Conservation (phyloP, 805 yeast genomes). For the Zygotorulaspora chibaensis region DNA sequence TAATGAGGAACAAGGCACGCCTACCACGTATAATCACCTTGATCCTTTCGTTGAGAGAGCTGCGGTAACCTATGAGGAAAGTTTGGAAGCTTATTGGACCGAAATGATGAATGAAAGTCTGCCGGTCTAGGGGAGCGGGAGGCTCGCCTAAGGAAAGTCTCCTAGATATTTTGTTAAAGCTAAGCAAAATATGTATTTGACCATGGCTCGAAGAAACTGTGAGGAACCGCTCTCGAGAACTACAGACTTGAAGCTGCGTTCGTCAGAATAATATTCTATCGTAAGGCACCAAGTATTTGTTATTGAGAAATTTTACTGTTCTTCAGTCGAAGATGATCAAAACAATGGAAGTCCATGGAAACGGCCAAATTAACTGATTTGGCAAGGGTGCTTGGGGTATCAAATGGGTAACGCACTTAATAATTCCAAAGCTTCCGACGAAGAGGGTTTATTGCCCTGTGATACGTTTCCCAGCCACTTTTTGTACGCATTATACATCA, state of each 20-base stretch:
- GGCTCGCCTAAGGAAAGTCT: too few relatives aligned
- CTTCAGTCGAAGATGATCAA: neutral
- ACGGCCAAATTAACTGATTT: too few relatives aligned
- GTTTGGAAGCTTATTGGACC: slow-evolving; percentile 1
- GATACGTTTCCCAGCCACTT: neutral
- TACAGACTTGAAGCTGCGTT: too few relatives aligned
- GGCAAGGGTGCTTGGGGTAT: neutral
- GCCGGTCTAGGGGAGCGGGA: neutral
- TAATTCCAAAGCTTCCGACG: neutral
- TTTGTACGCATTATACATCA: neutral
- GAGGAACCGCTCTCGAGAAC: too few relatives aligned
- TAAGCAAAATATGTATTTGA: too few relatives aligned
- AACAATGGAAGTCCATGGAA: too few relatives aligned
- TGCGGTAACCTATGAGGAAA: slow-evolving; percentile 2
- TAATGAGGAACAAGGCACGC: neutral
- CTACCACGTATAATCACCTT: neutral
- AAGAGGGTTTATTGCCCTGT: neutral
- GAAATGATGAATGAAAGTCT: neutral
- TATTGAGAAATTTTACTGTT: too few relatives aligned
- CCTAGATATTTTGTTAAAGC: too few relatives aligned
- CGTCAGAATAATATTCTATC: too few relatives aligned
- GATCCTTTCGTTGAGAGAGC: slow-evolving; percentile 3
- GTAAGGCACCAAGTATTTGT: too few relatives aligned
- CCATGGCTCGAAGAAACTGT: too few relatives aligned
- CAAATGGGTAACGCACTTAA: too few relatives aligned